These are phyloP conservation scores for Eucalyptus camaldulensis DNA, from an alignment of 345 rosid genomes.

Conservation along the genomic window DNA sequence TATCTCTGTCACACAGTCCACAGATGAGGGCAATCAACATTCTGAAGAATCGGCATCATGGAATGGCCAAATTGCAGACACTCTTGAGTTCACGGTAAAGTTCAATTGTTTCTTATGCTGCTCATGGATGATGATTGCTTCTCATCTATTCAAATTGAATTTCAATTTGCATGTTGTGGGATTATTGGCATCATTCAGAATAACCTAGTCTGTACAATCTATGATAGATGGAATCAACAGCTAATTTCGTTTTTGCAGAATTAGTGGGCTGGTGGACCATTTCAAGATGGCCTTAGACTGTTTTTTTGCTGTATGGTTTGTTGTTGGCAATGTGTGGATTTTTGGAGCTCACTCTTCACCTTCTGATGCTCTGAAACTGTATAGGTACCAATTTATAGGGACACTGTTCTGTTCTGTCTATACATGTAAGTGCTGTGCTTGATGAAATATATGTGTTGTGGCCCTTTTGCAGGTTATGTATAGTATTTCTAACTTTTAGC, in stretches of 20 bases:
- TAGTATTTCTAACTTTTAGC: no score
- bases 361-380: conserved; percentile 70
- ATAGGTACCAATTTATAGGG: conserved; percentile 25
- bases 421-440: neutral
- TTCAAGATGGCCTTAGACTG: conserved; percentile 85
- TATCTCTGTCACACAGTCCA: no score
- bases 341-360: conserved; percentile 73
- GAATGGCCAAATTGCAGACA: conserved; percentile 18
- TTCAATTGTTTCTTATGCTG: neutral
- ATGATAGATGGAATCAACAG: neutral
- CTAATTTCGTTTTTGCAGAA: conserved; percentile 14
- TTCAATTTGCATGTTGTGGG: neutral
- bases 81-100: conserved; percentile 33
- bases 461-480: no score
- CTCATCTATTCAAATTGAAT: neutral
- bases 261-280: conserved; percentile 62
- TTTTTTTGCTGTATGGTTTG: conserved; percentile 76
- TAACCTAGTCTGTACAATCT: neutral
- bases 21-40: no score
- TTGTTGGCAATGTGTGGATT: conserved; percentile 95
- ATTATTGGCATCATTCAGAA: neutral
- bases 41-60: neutral
- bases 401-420: neutral
- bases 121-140: no score
- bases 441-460: no score